These are phyloP conservation scores for Nakazawaea wyomingensis DNA, from an alignment of 805 yeast species.

Conservation along the genomic window DNA sequence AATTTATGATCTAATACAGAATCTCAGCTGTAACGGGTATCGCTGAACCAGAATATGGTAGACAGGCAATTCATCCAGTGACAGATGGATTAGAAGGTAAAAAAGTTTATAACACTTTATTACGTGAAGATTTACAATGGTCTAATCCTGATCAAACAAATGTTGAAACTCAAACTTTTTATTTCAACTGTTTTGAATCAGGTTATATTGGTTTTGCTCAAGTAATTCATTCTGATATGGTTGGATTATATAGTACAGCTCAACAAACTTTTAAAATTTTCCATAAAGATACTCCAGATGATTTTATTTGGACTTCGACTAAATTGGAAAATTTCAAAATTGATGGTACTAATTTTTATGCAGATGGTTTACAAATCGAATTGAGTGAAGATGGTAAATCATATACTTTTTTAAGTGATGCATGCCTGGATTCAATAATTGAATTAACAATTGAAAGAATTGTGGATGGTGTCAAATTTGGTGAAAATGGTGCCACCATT, in stretches of 20 bases:
- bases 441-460: slow-evolving; percentile 58
- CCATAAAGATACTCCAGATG: slow-evolving; percentile 46
- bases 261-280: slow-evolving; percentile 88
- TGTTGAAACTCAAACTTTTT: slow-evolving; percentile 94
- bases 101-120: slow-evolving; percentile 56
- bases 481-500: slow-evolving; percentile 76
- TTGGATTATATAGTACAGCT: slow-evolving; percentile 84
- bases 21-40: slow-evolving; percentile 94
- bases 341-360: slow-evolving; percentile 74
- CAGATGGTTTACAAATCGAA: slow-evolving; percentile 64
- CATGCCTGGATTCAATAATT: slow-evolving; percentile 62
- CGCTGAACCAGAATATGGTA: slow-evolving; percentile 96
- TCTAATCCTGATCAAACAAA: slow-evolving; percentile 70
- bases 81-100: slow-evolving; percentile 51
- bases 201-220: slow-evolving; percentile 86
- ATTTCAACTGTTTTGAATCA: slow-evolving; percentile 59
- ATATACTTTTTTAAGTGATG: slow-evolving; percentile 56
- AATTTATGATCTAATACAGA: slow-evolving; percentile 26
- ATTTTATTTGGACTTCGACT: slow-evolving; percentile 84
- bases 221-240: slow-evolving; percentile 86
- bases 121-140: slow-evolving; percentile 72
- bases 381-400: slow-evolving; percentile 47
- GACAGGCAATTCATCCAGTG: slow-evolving; percentile 86
- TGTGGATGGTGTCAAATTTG: slow-evolving; percentile 84
- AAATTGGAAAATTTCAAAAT: slow-evolving; percentile 72